Base-by-base conservation (phyloP, 2,329 filamentous ascomycete species). In the Leptographium flavum region DNA sequence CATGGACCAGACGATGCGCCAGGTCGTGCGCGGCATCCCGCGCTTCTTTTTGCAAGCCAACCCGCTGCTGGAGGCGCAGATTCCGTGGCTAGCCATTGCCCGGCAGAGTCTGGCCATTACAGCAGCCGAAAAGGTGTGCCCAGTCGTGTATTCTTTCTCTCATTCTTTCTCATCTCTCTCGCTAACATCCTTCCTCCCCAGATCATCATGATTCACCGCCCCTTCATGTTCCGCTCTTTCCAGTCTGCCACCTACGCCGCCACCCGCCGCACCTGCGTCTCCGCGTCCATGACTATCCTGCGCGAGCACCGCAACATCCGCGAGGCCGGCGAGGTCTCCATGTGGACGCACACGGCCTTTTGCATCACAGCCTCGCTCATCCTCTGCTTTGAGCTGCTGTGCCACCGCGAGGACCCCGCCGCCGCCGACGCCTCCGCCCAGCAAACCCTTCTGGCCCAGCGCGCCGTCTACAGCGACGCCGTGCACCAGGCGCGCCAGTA, bases 171-270 rank as follows among this genome's bases (percentile, higher is more conserved):
- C 10, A 11, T 11, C 19, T 22, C 10, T 4, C 13, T 25, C n/a
- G 5, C 40, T 47, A 19, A 40, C 23, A n/a, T 21, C 10, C 9
- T 14, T 19, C 21, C 9, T 19, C n/a, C 5, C 27, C 25, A 47
- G 49, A 61, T 63, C 30, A 63, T 63, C 49, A 62, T 62, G 58
- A 58, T 64, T 22, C 61, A 64, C 46, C 57, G 61, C 2, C 58
- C 60, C 0, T 58, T 64, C 30, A 51, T 63, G 3, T 60, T 61
- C 43, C 54, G 53, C 6, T 58, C 55, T 1, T 55, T 56, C 51
- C 58, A 57, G 52, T 50, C 52, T 15, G 47, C 54, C 4, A 49
- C 40, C 14, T 62, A 61, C 37, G 45, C 35, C 15, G 53, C 58
- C 21, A 60, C 59, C 8, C 52, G 60, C 25, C 53, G 54, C 4